Evolutionary conservation across 495 filamentous ascomycete genomes (phyloP).

Genomic region (Tetracladium setigerum): DNA sequence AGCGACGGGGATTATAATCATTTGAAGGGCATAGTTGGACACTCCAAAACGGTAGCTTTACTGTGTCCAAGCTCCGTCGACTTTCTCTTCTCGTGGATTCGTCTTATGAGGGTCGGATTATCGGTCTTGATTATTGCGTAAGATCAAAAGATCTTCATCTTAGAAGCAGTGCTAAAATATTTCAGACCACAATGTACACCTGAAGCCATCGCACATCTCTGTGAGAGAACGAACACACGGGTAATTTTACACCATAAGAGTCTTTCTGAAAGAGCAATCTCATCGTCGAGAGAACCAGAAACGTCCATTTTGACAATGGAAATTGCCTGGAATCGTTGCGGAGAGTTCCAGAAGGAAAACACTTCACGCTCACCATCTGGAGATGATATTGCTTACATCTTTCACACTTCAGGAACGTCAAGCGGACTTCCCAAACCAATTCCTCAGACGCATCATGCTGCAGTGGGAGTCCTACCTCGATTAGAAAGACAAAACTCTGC

Average conservation of each 20-base stretch:
- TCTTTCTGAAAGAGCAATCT: conserved; percentile 20
- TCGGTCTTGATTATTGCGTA: conserved; percentile 45
- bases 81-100: conserved; percentile 46
- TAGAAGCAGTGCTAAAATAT: neutral
- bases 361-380: neutral
- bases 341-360: neutral
- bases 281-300: neutral
- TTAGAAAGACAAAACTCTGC: conserved; percentile 26
- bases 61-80: conserved; percentile 39
- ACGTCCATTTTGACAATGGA: neutral
- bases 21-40: neutral
- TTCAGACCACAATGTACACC: conserved; percentile 40
- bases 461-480: conserved; percentile 39
- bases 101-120: conserved; percentile 38
- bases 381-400: conserved; percentile 29
- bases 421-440: conserved; percentile 48
- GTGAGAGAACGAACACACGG: conserved; percentile 26
- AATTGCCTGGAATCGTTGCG: conserved; percentile 1
- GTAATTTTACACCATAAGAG: conserved; percentile 29
- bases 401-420: conserved; percentile 47
- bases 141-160: conserved; percentile 22
- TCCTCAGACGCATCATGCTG: conserved; percentile 38
- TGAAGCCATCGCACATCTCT: conserved; percentile 36
- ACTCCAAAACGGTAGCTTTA: conserved; percentile 31
- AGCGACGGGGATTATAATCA: neutral